Percentiles rank a stretch among this genome's conserved stretches.
These are phyloP conservation scores for Colletotrichum sp. DNA, from an alignment of 2,329 filamentous ascomycete genomes.

Conservation along the genomic window DNA sequence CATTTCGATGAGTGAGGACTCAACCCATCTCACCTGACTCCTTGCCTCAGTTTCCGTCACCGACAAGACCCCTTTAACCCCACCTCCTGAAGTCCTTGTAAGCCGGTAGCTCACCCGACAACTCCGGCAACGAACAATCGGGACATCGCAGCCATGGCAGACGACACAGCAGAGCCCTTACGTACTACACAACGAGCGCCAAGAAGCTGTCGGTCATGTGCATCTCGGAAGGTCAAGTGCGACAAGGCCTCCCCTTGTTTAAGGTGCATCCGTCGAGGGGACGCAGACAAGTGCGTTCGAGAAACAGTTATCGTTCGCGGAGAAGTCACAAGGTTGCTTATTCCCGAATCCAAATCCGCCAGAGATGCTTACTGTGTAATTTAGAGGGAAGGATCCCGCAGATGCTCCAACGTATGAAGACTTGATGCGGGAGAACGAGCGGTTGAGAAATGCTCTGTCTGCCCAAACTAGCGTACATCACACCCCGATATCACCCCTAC, in stretches of 20 bases:
- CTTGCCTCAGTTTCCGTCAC: not conserved
- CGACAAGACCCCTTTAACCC: not conserved
- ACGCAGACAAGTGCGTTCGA: slow-evolving; percentile 2
- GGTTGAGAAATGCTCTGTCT: not conserved
- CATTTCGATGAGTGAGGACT: not conserved
- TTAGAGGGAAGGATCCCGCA: not conserved
- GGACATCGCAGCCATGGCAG: not conserved
- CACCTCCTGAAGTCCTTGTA: not conserved
- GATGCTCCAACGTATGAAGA: not conserved
- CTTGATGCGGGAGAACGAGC: not conserved
- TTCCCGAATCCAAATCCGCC: no score
- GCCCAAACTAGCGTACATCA: not conserved
- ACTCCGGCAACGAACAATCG: not conserved
- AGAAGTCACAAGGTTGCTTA: slow-evolving; percentile 1
- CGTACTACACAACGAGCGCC: slow-evolving; percentile 26
- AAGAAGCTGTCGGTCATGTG: slow-evolving; percentile 24
- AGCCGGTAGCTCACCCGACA: not conserved
- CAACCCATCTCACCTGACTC: not conserved
- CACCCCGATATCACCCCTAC: not conserved
- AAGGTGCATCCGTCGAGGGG: slow-evolving; percentile 25
- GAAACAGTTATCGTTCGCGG: slow-evolving; percentile 13
- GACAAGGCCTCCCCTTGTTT: slow-evolving; percentile 27
- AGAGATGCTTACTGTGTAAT: not conserved
- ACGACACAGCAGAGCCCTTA: not conserved
- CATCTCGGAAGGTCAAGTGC: slow-evolving; percentile 27